These are phyloP conservation scores for Opeltia flavorubescens DNA, from an alignment of 495 filamentous ascomycete genomes.

Conservation along the genomic window DNA sequence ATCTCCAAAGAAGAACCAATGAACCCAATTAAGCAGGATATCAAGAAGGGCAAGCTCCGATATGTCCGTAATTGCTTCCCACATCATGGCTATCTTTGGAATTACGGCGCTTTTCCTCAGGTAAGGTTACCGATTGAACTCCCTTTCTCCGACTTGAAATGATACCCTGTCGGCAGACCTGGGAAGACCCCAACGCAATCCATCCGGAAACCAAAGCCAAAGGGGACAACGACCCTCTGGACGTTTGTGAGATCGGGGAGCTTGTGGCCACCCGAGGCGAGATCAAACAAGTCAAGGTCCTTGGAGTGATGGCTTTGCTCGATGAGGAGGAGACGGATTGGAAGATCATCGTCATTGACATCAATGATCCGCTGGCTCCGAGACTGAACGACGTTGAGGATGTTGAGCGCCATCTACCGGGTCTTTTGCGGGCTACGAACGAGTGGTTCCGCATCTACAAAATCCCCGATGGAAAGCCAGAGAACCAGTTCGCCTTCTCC, in stretches of 20 bases:
- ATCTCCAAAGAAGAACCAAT: slow-evolving; percentile 94
- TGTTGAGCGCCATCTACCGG: slow-evolving; percentile 95
- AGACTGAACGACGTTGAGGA: slow-evolving; percentile 99
- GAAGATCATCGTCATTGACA: slow-evolving; percentile 99
- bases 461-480: slow-evolving; percentile 99
- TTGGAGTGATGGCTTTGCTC: slow-evolving; percentile 97
- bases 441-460: slow-evolving; percentile 99
- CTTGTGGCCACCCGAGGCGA: slow-evolving; percentile 88
- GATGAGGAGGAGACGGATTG: slow-evolving; percentile 99
- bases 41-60: slow-evolving; percentile 45
- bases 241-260: slow-evolving; percentile 99
- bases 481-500: slow-evolving; percentile 99
- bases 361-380: slow-evolving; percentile 89
- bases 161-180: slow-evolving; percentile 48
- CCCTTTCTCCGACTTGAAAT: neutral
- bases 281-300: slow-evolving; percentile 98
- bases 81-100: slow-evolving; percentile 99
- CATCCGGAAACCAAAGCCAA: slow-evolving; percentile 99
- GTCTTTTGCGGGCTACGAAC: slow-evolving; percentile 91
- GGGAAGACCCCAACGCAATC: slow-evolving; percentile 91
- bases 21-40: slow-evolving; percentile 81
- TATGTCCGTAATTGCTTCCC: slow-evolving; percentile 99
- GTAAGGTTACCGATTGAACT: slow-evolving; percentile 36
- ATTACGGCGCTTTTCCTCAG: slow-evolving; percentile 99
- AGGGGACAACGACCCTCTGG: slow-evolving; percentile 98